A percentile compares a stretch with the other conserved stretches of the same genome.
Conservation (phyloP, 192 early-diverging fungal genomes). For the Dispira simplex region DNA sequence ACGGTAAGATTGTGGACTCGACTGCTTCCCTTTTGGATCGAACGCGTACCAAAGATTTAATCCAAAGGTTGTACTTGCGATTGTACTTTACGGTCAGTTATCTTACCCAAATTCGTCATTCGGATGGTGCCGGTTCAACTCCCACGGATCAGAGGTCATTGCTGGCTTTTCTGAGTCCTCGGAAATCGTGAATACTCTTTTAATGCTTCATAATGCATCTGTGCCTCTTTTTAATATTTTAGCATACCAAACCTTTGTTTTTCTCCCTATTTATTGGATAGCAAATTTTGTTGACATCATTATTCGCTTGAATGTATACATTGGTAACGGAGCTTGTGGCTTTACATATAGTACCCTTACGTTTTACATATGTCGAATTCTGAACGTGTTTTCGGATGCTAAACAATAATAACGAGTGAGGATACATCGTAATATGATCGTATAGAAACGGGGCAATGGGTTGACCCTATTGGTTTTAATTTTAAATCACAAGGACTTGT, state of each 20-base stretch:
- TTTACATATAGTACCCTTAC: too few species aligned
- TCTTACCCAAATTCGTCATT: neutral
- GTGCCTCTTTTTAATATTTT: neutral
- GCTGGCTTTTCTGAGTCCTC: neutral
- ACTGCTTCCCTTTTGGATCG: conserved; percentile 8
- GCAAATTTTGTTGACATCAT: too few species aligned
- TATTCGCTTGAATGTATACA: too few species aligned
- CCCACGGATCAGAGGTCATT: neutral
- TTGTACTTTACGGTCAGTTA: conserved; percentile 8
- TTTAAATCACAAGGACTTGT: neutral
- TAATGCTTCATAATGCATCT: neutral
- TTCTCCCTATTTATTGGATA: too few species aligned
- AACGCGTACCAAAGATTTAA: neutral
- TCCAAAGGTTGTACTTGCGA: conserved; percentile 5
- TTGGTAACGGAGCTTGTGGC: too few species aligned
- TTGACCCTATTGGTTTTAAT: neutral
- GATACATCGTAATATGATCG: neutral
- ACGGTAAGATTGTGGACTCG: conserved; percentile 1
- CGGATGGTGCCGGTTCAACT: neutral
- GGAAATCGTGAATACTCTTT: neutral
- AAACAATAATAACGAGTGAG: neutral
- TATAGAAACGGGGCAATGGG: neutral
- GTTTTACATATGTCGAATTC: too few species aligned
- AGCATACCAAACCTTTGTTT: neutral
- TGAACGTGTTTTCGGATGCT: neutral